Conservation (phyloP, 371 early-diverging fungal species). For the Gilbertella persicaria region DNA sequence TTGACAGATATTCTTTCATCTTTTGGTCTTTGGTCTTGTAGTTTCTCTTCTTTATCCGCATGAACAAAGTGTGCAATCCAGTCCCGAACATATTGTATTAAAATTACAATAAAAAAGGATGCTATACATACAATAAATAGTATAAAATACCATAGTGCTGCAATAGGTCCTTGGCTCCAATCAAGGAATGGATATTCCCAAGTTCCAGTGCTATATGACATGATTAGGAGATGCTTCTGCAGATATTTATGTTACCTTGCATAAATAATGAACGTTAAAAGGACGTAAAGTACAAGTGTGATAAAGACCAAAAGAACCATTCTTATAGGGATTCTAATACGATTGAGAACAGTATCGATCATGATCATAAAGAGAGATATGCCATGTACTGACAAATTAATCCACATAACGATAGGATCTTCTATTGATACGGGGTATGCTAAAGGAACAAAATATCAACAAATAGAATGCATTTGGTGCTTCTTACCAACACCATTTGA, state of each 20-base stretch:
- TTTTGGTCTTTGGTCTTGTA: background rate
- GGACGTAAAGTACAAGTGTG: constrained; percentile 48
- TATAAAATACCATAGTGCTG: constrained; percentile 40
- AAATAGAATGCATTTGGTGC: constrained; percentile 12
- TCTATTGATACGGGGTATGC: too few species aligned
- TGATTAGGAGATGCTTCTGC: background rate
- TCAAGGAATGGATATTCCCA: constrained; percentile 58
- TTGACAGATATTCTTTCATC: background rate
- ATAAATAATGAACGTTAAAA: constrained; percentile 46
- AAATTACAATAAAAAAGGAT: constrained; percentile 38
- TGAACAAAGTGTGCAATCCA: constrained; percentile 12
- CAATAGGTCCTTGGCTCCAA: constrained; percentile 46
- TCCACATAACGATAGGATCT: constrained; percentile 20
- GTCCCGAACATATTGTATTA: constrained; percentile 41
- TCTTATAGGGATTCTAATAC: constrained; percentile 38
- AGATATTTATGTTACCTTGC: constrained; percentile 20
- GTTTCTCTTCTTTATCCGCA: background rate
- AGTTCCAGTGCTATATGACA: constrained; percentile 17
- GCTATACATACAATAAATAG: constrained; percentile 35
- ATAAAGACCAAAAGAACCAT: constrained; percentile 39
- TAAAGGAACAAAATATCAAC: background rate
- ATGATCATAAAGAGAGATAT: constrained; percentile 47
- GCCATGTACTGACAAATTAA: constrained; percentile 51
- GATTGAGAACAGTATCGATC: constrained; percentile 43
- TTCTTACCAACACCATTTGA: constrained; percentile 19